Evolutionary conservation across 2,329 filamentous ascomycete species (phyloP).

Genomic region (Knoxdaviesia capensis): DNA sequence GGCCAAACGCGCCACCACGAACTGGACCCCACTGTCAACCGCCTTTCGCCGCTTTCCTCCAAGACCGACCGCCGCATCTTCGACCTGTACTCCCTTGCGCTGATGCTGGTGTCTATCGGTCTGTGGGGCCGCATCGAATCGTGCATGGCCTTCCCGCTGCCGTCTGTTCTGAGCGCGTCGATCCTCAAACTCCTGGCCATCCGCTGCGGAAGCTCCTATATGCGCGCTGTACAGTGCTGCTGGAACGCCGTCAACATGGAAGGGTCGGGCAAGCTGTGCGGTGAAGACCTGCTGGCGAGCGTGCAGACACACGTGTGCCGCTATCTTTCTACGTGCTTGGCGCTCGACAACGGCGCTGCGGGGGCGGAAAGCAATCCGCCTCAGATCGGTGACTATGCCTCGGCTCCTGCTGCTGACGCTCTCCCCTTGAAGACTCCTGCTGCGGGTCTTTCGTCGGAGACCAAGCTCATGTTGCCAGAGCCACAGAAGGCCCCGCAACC

Average conservation of each 20-base stretch:
- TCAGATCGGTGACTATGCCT: too few species aligned
- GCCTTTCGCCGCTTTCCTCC: constrained; percentile 24
- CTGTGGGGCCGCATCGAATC: constrained; percentile 50
- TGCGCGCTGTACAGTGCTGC: constrained; percentile 53
- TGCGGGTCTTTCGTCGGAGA: too few species aligned
- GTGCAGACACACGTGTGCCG: constrained; percentile 34
- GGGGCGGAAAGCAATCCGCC: too few species aligned
- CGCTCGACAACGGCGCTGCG: too few species aligned
- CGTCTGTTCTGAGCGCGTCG: constrained; percentile 17
- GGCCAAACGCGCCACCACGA: constrained; percentile 42
- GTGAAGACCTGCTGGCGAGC: constrained; percentile 29
- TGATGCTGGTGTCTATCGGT: constrained; percentile 55
- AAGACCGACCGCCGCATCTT: constrained; percentile 35
- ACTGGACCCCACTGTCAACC: constrained; percentile 32
- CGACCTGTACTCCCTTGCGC: constrained; percentile 54
- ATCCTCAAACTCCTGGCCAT: constrained; percentile 41
- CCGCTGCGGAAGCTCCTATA: constrained; percentile 54
- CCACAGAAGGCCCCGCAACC: too few species aligned
- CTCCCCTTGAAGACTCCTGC: too few species aligned
- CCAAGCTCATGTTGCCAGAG: too few species aligned
- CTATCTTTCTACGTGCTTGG: constrained; percentile 35
- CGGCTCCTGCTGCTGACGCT: too few species aligned
- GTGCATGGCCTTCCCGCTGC: constrained; percentile 19
- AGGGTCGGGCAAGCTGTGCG: constrained; percentile 20
- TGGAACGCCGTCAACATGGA: constrained; percentile 50